A percentile compares a stretch with the other conserved stretches of the same genome.
Evolutionary conservation across 192 early-diverging fungal genomes (phyloP).

Genomic region (Linnemannia zychae): DNA sequence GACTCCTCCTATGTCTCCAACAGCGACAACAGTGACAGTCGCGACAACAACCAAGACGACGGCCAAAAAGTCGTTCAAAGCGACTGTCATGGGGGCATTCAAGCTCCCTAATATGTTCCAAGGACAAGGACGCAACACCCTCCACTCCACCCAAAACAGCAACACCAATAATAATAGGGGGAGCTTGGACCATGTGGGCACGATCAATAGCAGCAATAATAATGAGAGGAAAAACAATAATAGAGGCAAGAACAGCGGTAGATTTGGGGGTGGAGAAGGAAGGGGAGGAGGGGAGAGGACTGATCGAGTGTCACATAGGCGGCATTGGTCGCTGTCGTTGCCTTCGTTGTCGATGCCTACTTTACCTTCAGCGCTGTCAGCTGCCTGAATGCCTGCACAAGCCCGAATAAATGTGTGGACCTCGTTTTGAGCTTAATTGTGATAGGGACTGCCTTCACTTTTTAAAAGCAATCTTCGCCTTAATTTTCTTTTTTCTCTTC

Average conservation of each 20-base stretch:
- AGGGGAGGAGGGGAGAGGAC: neutral
- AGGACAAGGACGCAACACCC: neutral
- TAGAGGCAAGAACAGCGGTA: neutral
- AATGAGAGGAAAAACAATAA: neutral
- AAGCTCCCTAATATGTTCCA: constrained; percentile 16
- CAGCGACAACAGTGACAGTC: neutral
- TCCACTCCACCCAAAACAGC: neutral
- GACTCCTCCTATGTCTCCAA: neutral
- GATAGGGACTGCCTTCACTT: no score
- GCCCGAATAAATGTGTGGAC: no score
- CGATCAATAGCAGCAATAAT: neutral
- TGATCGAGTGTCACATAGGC: neutral
- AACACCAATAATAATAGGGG: neutral
- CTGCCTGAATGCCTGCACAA: neutral
- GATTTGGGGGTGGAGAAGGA: neutral
- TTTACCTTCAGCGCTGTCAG: neutral
- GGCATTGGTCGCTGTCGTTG: constrained; percentile 27
- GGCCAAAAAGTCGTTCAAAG: constrained; percentile 22
- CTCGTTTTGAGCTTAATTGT: no score
- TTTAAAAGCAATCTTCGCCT: no score
- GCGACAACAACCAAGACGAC: neutral
- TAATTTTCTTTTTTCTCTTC: no score
- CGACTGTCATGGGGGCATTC: constrained; percentile 11
- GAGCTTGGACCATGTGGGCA: neutral
- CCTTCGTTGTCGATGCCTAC: constrained; percentile 13